Percentiles rank a stretch among this genome's conserved stretches.
phyloP scores from a whole-genome alignment of 176 grass and related monocot species.

The Phyllostachys edulis region DNA sequence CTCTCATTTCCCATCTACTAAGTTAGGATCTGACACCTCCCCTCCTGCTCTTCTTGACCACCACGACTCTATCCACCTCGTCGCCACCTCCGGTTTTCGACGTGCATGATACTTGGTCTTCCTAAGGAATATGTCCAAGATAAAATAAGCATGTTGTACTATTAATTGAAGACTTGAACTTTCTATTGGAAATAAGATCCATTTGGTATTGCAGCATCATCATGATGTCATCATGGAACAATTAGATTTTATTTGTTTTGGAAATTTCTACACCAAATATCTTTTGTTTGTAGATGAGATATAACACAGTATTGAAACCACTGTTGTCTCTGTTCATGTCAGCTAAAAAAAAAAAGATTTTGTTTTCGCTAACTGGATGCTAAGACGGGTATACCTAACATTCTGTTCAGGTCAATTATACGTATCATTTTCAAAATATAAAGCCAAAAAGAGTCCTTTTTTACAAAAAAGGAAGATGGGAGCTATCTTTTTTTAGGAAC shows the following conservation, averaged over 20 bases:
- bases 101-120: background rate
- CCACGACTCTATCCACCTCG: constrained; percentile 28
- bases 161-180: background rate
- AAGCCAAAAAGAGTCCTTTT: too few species aligned
- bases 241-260: background rate
- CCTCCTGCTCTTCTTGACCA: constrained; percentile 29
- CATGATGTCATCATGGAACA: too few species aligned
- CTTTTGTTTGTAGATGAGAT: background rate
- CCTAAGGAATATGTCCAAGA: background rate
- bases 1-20: too few species aligned
- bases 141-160: background rate
- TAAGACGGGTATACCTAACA: too few species aligned
- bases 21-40: too few species aligned
- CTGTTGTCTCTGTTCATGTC: too few species aligned
- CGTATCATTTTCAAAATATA: too few species aligned
- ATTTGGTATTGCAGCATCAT: background rate
- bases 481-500: too few species aligned
- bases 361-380: too few species aligned
- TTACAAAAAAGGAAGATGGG: too few species aligned
- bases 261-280: background rate
- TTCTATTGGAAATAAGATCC: background rate
- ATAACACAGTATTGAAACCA: background rate
- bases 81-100: background rate
- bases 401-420: too few species aligned
- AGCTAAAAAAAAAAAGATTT: too few species aligned